Base-by-base conservation (phyloP, 2,329 filamentous ascomycete species). In the Hymenoscyphus albidus region DNA sequence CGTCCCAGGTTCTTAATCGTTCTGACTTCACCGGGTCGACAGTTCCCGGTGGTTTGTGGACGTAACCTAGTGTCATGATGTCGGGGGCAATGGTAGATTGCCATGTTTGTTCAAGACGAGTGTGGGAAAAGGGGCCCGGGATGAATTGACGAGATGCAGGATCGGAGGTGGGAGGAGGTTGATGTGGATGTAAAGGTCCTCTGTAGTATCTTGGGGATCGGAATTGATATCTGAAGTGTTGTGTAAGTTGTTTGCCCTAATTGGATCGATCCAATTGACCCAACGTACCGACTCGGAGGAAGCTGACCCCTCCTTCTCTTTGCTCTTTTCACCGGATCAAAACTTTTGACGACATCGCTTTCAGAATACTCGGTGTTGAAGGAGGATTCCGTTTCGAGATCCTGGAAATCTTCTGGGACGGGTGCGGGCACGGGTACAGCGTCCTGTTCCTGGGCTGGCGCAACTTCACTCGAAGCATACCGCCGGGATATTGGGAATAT, bases 131-230 rank as follows among this genome's bases (percentile, higher is more conserved):
- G 1, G 95, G 95, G 0, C 95, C 95, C 0, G 95, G 93, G 32
- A 91, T 83, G 77, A 95, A 99, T 75, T 92, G 83, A 75, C 95
- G 90, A 65, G 95, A 97, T 35, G 89, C 85, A 0, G 93, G 93
- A 73, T 97, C 91, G 68, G 93, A 95, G 61, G 88, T 85, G 48
- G 88, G 84, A n/a, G 92, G 94, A 65, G 92, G 91, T 80, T 97
- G 92, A 74, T 97, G 88, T 60, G 95, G 95, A 76, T 98, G 93
- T 31, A 98, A 83, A 69, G 93, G 93, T 64, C 95, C 95, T 74
- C 94, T 91, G 78, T 97, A 88, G 84, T 93, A 99, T 80, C 94
- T 95, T 68, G 95, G 95, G 60, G 94, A 89, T 69, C 93, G 92
- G 78, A 90, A 98, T 79, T 96, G 91, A 80, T 98, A 99, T 83